Evolutionary conservation across 208 protist genomes (phyloP).

Genomic region (Wallacemonas sp.): DNA sequence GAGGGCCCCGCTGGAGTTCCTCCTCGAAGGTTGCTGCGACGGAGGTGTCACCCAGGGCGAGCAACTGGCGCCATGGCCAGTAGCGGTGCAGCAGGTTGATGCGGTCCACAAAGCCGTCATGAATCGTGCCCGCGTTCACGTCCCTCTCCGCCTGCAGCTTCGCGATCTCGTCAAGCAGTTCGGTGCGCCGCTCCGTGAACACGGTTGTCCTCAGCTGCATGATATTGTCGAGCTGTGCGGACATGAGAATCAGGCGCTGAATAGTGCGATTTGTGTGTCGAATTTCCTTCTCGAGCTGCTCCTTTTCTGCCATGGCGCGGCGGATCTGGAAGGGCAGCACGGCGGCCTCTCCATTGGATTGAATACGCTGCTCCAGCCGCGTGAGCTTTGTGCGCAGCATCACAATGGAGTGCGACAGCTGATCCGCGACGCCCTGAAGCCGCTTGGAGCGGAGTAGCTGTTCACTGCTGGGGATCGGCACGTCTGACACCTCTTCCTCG

Average conservation of each 20-base stretch:
- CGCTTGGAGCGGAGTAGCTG: constrained; percentile 45
- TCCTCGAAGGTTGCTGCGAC: constrained; percentile 78
- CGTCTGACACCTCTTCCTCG: not conserved
- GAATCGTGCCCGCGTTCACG: constrained; percentile 50
- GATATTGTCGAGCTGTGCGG: constrained; percentile 48
- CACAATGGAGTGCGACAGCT: constrained; percentile 53
- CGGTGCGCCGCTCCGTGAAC: constrained; percentile 18
- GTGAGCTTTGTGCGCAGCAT: constrained; percentile 51
- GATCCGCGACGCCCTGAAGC: constrained; percentile 49
- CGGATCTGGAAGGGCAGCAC: constrained; percentile 63
- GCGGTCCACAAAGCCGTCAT: constrained; percentile 61
- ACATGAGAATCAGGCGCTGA: constrained; percentile 49
- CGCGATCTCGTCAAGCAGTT: constrained; percentile 51
- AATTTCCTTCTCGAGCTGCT: constrained; percentile 62
- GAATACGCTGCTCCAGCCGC: constrained; percentile 44
- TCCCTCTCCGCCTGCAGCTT: constrained; percentile 30
- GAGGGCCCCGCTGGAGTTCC: constrained; percentile 76
- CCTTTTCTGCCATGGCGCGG: constrained; percentile 49
- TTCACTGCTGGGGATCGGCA: constrained; percentile 31
- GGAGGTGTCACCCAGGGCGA: constrained; percentile 73
- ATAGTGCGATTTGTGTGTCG: constrained; percentile 44
- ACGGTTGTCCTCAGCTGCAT: constrained; percentile 33
- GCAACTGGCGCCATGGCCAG: constrained; percentile 86
- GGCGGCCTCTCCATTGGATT: constrained; percentile 20
- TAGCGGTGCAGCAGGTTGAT: constrained; percentile 84